Percentiles rank a stretch among this genome's conserved stretches.
These are phyloP conservation scores for Dacryopinax primogenitus DNA, from an alignment of 768 basidiomycete genomes.

Conservation along the genomic window DNA sequence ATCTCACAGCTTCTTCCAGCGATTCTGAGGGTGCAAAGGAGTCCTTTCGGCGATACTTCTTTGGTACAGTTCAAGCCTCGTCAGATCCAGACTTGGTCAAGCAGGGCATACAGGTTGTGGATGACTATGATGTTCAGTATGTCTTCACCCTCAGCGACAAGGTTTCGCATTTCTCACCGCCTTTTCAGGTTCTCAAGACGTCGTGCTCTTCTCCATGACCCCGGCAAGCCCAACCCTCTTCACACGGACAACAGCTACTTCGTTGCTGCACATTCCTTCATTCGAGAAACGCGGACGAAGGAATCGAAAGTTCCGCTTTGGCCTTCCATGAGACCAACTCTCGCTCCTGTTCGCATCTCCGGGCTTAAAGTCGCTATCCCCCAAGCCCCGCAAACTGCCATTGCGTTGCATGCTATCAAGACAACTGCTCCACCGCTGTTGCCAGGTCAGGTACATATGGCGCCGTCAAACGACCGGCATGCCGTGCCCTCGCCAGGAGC, in stretches of 20 bases:
- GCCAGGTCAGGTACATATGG: background rate
- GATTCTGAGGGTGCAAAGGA: background rate
- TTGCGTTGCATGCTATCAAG: background rate
- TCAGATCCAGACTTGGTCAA: background rate
- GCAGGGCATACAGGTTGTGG: background rate
- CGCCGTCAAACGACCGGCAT: background rate
- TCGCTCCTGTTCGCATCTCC: background rate
- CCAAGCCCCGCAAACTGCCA: background rate
- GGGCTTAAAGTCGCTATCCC: background rate
- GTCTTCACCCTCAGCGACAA: background rate
- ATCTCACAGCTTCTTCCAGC: background rate
- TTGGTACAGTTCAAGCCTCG: background rate
- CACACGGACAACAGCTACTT: background rate
- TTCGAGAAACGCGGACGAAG: background rate
- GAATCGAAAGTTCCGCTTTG: conserved; percentile 1
- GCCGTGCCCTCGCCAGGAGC: background rate
- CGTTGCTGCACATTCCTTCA: background rate
- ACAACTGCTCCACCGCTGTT: background rate
- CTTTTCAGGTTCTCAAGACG: background rate
- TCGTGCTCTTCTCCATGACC: background rate
- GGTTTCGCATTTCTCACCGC: background rate
- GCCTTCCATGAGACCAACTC: background rate
- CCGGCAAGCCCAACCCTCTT: background rate
- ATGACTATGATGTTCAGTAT: conserved; percentile 1
- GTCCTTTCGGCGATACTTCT: background rate